Percentiles rank a stretch among this genome's conserved stretches.
phyloP scores from a whole-genome alignment of 2,329 filamentous ascomycete species.

The Aureobasidium sp. region DNA sequence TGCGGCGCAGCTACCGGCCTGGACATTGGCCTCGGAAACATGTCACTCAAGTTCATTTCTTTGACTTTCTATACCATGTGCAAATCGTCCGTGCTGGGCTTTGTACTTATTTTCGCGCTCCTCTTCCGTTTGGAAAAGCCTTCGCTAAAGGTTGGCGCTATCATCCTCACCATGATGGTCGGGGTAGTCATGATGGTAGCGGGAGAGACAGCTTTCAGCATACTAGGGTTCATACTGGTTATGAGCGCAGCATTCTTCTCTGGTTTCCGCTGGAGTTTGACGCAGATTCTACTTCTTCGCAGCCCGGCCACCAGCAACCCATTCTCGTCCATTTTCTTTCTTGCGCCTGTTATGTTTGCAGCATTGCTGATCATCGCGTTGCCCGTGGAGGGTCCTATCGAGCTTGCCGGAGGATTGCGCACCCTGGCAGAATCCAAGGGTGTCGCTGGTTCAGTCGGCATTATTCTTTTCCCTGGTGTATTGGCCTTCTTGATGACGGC shows the following conservation, averaged over 20 bases:
- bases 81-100: conserved; percentile 92
- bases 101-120: conserved; percentile 92
- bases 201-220: conserved; percentile 83
- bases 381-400: conserved; percentile 71
- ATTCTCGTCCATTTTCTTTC: conserved; percentile 93
- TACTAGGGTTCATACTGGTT: conserved; percentile 81
- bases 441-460: conserved; percentile 54
- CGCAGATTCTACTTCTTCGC: conserved; percentile 86
- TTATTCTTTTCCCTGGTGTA: conserved; percentile 81
- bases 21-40: conserved; percentile 94
- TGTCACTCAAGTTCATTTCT: conserved; percentile 89
- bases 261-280: conserved; percentile 96
- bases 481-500: conserved; percentile 96
- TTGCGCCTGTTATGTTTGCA: conserved; percentile 94
- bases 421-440: conserved; percentile 63
- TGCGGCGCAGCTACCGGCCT: conserved; percentile 89
- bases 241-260: conserved; percentile 93
- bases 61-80: conserved; percentile 99
- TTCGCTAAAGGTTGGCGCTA: conserved; percentile 74
- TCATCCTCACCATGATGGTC: conserved; percentile 85
- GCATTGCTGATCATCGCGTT: conserved; percentile 73
- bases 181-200: conserved; percentile 98
- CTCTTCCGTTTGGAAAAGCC: conserved; percentile 83
- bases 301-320: conserved; percentile 95
- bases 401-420: conserved; percentile 59